Base-by-base conservation (phyloP, 2,329 filamentous ascomycete genomes). In the Talaromyces sp. region DNA sequence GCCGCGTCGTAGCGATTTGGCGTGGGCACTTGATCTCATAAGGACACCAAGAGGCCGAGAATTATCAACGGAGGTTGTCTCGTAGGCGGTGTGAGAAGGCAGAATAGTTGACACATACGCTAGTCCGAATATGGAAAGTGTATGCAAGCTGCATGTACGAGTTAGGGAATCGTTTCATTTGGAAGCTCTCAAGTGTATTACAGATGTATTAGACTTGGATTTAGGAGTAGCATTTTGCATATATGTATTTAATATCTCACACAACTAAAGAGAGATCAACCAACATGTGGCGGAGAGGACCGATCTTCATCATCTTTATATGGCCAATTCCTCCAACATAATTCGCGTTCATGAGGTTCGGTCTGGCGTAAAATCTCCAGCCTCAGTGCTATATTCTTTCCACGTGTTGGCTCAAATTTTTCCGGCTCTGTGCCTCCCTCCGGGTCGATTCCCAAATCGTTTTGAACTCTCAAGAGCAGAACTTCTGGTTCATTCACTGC, bases 281-380 rank as follows among this genome's bases (percentile, higher is more conserved):
- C 49, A 29, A 51, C 24, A 51, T 11, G 49, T 29, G 29, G 35
- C 49, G 21, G 13, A 43, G 56, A 52, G 21, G 56, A 38, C 26
- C 67, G 66, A 4, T 62, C 63, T 21, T 65, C 62, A 63, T 70
- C 66, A 59, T 67, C 69, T 17, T 35, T 35, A 58, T 66, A 70
- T 13, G 69, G 66, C 69, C 64, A 71, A 49, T 68, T 70, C 4
- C 60, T 63, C 69, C 69, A 70, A 62, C 59, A 67, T 0, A 65
- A 58, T 38, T 68, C 66, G 11, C 54, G 53, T 55, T 70, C 49
- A 41, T 56, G 56, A 19, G 32, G 35, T 8, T 67, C 67, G 49
- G 65, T 54, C 41, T 71, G 66, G 58, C 59, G 52, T 29, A 69
- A 29, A 63, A 70, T 67, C 61, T 69, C 66, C 56, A 69, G 49